Evolutionary conservation across 192 early-diverging fungal genomes (phyloP).

Genomic region (Coemansia sp.): DNA sequence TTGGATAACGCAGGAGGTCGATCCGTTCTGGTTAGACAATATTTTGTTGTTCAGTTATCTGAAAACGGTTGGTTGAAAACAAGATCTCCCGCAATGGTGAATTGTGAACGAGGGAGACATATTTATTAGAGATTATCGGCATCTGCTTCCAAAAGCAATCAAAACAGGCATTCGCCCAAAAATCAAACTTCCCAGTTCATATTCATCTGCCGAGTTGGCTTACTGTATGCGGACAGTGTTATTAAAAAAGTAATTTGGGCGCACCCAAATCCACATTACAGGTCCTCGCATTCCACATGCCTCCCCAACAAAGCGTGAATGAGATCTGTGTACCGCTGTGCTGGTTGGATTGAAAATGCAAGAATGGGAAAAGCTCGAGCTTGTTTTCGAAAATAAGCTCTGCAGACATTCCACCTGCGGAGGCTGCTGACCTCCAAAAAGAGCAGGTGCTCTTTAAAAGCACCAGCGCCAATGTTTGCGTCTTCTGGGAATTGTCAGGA

Average conservation of each 20-base stretch:
- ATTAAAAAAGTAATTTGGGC: neutral
- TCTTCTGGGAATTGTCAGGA: neutral
- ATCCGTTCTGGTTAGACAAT: too few species aligned
- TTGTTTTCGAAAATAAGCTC: neutral
- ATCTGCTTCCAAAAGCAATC: too few species aligned
- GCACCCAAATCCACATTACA: conserved; percentile 1
- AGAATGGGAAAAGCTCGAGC: neutral
- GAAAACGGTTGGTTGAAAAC: too few species aligned
- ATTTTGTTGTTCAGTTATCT: too few species aligned
- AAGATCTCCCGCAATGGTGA: too few species aligned
- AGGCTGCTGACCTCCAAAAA: neutral
- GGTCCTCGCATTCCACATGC: neutral
- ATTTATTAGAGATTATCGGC: too few species aligned
- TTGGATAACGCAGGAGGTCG: too few species aligned
- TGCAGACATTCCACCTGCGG: neutral
- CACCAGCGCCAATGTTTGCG: neutral
- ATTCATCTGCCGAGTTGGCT: neutral
- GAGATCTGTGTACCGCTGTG: neutral
- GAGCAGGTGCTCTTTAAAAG: neutral
- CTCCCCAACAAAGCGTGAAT: neutral
- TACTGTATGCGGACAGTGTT: neutral
- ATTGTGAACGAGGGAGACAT: too few species aligned
- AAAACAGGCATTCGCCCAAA: neutral
- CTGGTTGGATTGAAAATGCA: neutral
- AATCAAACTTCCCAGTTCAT: neutral